Evolutionary conservation across 139 green algal species (phyloP).

Genomic region (Asterochloris erici): DNA sequence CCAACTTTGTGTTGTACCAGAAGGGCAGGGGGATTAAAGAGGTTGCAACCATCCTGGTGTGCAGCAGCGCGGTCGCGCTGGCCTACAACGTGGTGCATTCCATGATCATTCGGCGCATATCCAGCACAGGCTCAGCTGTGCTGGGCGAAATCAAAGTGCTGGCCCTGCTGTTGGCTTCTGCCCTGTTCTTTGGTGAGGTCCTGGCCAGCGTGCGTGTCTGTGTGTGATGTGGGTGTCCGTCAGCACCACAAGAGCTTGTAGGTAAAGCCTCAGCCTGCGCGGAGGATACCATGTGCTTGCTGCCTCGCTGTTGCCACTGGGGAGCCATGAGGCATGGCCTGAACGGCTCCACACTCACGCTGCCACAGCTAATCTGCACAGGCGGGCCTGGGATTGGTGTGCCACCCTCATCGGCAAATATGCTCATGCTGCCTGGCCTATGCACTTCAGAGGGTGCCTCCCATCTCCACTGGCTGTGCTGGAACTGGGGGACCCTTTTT

Average conservation of each 20-base stretch:
- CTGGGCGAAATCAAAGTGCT: constrained; percentile 54
- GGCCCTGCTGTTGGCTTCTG: constrained; percentile 39
- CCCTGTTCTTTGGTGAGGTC: constrained; percentile 37
- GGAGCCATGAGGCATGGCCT: too few species aligned
- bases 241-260: too few species aligned
- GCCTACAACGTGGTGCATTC: constrained; percentile 38
- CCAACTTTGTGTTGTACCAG: not conserved
- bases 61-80: constrained; percentile 3
- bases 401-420: too few species aligned
- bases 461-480: not conserved
- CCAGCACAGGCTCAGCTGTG: constrained; percentile 49
- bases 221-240: too few species aligned
- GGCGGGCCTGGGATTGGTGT: not conserved
- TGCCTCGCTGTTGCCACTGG: too few species aligned
- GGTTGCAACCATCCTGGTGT: constrained; percentile 7
- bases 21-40: not conserved
- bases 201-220: too few species aligned
- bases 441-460: not conserved
- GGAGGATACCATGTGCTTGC: too few species aligned
- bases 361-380: too few species aligned
- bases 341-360: too few species aligned
- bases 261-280: too few species aligned
- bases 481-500: too few species aligned
- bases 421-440: not conserved
- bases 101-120: constrained; percentile 45